A percentile compares a stretch with the other conserved stretches of the same genome.
Evolutionary conservation across 495 filamentous ascomycete species (phyloP).

Genomic region (Melanomma pulvis-pyrius): DNA sequence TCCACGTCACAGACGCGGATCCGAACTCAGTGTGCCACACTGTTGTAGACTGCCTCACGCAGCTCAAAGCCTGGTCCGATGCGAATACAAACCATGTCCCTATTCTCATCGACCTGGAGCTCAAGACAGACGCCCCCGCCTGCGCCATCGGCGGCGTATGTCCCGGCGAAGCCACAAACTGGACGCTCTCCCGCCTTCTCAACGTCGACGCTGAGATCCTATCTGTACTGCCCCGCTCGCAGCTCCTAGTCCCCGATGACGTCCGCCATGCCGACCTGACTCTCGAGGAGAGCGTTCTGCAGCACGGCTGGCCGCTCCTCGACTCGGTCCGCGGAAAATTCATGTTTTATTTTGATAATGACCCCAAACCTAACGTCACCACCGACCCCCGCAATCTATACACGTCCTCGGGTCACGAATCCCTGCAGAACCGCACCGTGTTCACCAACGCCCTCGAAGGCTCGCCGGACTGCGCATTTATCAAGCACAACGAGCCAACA

Average conservation of each 20-base stretch:
- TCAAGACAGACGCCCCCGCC: constrained; percentile 30
- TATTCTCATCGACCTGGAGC: constrained; percentile 42
- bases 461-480: constrained; percentile 37
- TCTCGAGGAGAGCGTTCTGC: constrained; percentile 37
- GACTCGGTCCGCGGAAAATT: constrained; percentile 17
- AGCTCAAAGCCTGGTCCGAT: constrained; percentile 38
- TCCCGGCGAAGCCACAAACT: constrained; percentile 24
- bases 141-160: constrained; percentile 24
- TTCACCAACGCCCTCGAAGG: constrained; percentile 43
- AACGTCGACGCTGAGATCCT: constrained; percentile 40
- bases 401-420: constrained; percentile 26
- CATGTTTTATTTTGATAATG: constrained; percentile 43
- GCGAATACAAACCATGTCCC: constrained; percentile 38
- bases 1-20: constrained; percentile 42
- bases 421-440: constrained; percentile 39
- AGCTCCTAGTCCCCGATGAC: constrained; percentile 40
- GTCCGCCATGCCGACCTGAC: constrained; percentile 28
- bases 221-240: constrained; percentile 30
- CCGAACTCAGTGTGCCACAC: constrained; percentile 37
- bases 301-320: constrained; percentile 40
- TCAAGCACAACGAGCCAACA: constrained; percentile 41
- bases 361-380: constrained; percentile 29
- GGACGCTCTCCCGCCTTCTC: constrained; percentile 22
- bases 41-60: constrained; percentile 37
- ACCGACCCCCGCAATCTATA: constrained; percentile 34